A percentile compares a stretch with the other conserved stretches of the same genome.
Evolutionary conservation across 108 stramenopile species (phyloP).

Genomic region (Fragilaria radians): DNA sequence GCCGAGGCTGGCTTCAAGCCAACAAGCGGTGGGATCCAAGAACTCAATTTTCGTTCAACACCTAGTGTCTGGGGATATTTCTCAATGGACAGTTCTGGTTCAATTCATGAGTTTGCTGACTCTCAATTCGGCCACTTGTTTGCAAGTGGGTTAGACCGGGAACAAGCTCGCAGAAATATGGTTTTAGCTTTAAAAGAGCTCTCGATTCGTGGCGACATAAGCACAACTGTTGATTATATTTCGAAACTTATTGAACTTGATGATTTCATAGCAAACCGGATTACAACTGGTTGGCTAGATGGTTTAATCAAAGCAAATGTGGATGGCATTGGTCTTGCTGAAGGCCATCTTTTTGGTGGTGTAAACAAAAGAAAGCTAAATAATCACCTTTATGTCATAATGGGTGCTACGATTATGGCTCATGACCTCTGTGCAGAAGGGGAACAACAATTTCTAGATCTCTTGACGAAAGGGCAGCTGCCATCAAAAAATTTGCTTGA

Average conservation of each 20-base stretch:
- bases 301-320: conserved; percentile 80
- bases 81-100: conserved; percentile 94
- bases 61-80: conserved; percentile 99
- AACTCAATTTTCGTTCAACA: conserved; percentile 97
- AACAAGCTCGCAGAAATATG: conserved; percentile 95
- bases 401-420: conserved; percentile 75
- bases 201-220: conserved; percentile 97
- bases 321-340: conserved; percentile 24
- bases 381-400: conserved; percentile 59
- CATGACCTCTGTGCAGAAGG: conserved; percentile 49
- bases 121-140: conserved; percentile 99
- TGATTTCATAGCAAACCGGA: conserved; percentile 91
- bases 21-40: conserved; percentile 91
- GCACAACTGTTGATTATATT: conserved; percentile 98
- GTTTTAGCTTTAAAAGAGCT: conserved; percentile 95
- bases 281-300: conserved; percentile 99
- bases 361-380: conserved; percentile 14
- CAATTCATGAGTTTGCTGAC: conserved; percentile 99
- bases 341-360: conserved; percentile 7
- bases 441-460: conserved; percentile 65
- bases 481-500: conserved; percentile 75
- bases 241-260: conserved; percentile 90
- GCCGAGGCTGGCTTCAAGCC: conserved; percentile 99
- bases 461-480: conserved; percentile 85
- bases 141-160: conserved; percentile 88